A percentile compares a stretch with the other conserved stretches of the same genome.
Evolutionary conservation across 2,329 filamentous ascomycete species (phyloP).

Genomic region (Lasiodiplodia sp.): DNA sequence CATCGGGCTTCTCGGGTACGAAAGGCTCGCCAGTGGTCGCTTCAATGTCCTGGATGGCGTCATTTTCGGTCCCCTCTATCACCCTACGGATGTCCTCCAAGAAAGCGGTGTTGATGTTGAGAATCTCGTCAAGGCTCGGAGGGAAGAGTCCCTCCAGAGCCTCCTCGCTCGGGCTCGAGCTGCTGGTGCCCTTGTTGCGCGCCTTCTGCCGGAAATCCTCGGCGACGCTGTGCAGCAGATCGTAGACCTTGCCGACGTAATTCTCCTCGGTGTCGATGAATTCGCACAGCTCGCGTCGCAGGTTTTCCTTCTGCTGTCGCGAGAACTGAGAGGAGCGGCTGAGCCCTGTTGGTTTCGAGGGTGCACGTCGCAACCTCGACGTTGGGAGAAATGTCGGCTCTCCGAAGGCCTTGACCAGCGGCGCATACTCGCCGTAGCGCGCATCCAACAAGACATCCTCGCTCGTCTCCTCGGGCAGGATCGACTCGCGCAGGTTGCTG

Average conservation of each 20-base stretch:
- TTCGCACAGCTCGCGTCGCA: slow-evolving; percentile 89
- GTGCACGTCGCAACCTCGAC: slow-evolving; percentile 80
- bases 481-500: slow-evolving; percentile 56
- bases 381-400: slow-evolving; percentile 88
- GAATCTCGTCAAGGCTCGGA: slow-evolving; percentile 77
- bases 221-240: slow-evolving; percentile 81
- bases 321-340: slow-evolving; percentile 81
- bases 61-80: slow-evolving; percentile 83
- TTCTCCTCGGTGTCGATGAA: slow-evolving; percentile 92
- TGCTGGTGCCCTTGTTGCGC: slow-evolving; percentile 63
- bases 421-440: slow-evolving; percentile 79
- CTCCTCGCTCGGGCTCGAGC: slow-evolving; percentile 74
- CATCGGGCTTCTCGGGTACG: slow-evolving; percentile 26
- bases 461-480: slow-evolving; percentile 63
- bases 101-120: slow-evolving; percentile 83
- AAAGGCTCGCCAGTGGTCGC: slow-evolving; percentile 42
- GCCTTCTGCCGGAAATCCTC: slow-evolving; percentile 79
- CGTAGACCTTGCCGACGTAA: slow-evolving; percentile 87
- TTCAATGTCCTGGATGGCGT: slow-evolving; percentile 79
- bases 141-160: slow-evolving; percentile 83
- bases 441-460: slow-evolving; percentile 72
- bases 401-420: slow-evolving; percentile 80
- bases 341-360: slow-evolving; percentile 82
- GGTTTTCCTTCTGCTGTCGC: slow-evolving; percentile 80
- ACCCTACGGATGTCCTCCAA: slow-evolving; percentile 76